Conservation (phyloP, 2,329 filamentous ascomycete species). For the Metarhizium album region DNA sequence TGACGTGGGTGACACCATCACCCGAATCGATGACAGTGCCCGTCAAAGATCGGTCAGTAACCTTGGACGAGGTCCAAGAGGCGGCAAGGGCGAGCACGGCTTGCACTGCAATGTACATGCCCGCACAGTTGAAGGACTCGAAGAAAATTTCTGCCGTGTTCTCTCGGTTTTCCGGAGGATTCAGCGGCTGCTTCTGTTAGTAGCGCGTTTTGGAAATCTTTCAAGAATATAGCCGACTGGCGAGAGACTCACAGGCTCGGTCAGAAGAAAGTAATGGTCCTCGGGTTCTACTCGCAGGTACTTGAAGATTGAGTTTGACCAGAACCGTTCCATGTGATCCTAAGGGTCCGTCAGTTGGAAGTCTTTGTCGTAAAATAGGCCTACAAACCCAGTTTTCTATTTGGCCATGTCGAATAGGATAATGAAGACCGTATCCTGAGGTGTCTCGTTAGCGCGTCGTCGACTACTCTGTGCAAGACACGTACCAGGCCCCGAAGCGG, state of each 20-base stretch:
- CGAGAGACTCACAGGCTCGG: constrained; percentile 69
- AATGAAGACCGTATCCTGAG: constrained; percentile 85
- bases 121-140: constrained; percentile 98
- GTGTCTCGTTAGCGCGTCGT: constrained; percentile 5
- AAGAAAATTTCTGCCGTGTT: constrained; percentile 99
- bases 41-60: constrained; percentile 88
- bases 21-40: constrained; percentile 98
- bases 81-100: constrained; percentile 92
- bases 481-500: constrained; percentile 69
- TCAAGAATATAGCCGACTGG: neutral
- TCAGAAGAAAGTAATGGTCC: constrained; percentile 96
- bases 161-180: constrained; percentile 96
- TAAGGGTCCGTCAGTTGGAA: constrained; percentile 29
- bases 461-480: constrained; percentile 6
- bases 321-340: constrained; percentile 99
- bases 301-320: constrained; percentile 99
- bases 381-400: constrained; percentile 89
- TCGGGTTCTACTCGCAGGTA: constrained; percentile 96
- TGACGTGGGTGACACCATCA: constrained; percentile 98
- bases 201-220: neutral
- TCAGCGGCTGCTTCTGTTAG: constrained; percentile 58
- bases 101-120: constrained; percentile 97
- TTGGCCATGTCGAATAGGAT: constrained; percentile 94
- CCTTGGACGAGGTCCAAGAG: constrained; percentile 97
- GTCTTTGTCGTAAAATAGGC: neutral